These are phyloP conservation scores for Skeletonema tropicum DNA, from an alignment of 108 stramenopile species.

Conservation along the genomic window DNA sequence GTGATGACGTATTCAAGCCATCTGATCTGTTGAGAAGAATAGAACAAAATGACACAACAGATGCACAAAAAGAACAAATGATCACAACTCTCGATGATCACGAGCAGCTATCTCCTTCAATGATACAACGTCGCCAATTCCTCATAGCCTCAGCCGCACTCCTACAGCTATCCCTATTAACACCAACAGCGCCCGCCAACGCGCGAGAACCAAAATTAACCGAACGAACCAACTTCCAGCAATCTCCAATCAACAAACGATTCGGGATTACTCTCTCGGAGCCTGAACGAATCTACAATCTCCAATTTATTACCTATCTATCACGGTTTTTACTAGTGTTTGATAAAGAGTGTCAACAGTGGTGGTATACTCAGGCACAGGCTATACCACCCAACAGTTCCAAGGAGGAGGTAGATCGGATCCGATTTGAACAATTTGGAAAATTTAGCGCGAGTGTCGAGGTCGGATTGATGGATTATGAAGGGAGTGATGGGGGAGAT, in stretches of 20 bases:
- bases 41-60: too few relatives aligned
- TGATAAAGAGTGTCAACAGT: slow-evolving; percentile 78
- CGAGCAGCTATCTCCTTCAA: neutral
- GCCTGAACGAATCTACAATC: slow-evolving; percentile 78
- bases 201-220: slow-evolving; percentile 7
- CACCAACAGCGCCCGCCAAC: neutral
- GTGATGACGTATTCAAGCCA: too few relatives aligned
- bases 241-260: slow-evolving; percentile 81
- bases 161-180: neutral
- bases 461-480: slow-evolving; percentile 79
- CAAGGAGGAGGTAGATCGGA: slow-evolving; percentile 56
- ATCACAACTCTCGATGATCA: neutral
- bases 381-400: slow-evolving; percentile 63
- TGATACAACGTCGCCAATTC: slow-evolving; percentile 9
- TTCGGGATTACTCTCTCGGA: slow-evolving; percentile 79
- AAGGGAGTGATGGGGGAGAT: slow-evolving; percentile 28
- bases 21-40: too few relatives aligned
- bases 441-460: slow-evolving; percentile 81
- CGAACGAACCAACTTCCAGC: slow-evolving; percentile 16
- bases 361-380: slow-evolving; percentile 73
- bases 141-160: neutral
- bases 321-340: slow-evolving; percentile 75
- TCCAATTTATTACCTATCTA: slow-evolving; percentile 81
- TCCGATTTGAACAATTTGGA: slow-evolving; percentile 75
- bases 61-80: too few relatives aligned